Percentiles rank a stretch among this genome's conserved stretches.
Evolutionary conservation across 108 stramenopile species (phyloP).

Genomic region (Skeletonema potamos): DNA sequence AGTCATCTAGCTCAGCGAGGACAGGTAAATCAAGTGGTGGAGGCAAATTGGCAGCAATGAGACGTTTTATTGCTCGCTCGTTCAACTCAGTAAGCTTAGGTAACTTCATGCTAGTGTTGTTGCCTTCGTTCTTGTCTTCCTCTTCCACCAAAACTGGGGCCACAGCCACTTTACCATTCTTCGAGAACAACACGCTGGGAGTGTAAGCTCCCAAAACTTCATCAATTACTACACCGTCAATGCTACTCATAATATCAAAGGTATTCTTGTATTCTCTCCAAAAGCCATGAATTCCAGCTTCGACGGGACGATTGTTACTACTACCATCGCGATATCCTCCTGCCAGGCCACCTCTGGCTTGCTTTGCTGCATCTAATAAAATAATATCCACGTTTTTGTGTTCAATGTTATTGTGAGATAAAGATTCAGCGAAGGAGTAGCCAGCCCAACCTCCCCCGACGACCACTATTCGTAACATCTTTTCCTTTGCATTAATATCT

Average conservation of each 20-base stretch:
- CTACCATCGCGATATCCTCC: constrained; percentile 55
- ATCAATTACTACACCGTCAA: constrained; percentile 63
- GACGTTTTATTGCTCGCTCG: constrained; percentile 20
- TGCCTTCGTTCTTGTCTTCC: background rate
- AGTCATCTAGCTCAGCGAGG: constrained; percentile 61
- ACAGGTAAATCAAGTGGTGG: constrained; percentile 77
- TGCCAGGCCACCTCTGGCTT: constrained; percentile 66
- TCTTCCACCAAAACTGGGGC: constrained; percentile 67
- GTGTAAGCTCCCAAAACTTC: constrained; percentile 69
- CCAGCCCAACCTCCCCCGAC: constrained; percentile 89
- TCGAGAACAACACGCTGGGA: constrained; percentile 65
- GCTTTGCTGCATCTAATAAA: constrained; percentile 69
- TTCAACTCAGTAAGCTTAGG: constrained; percentile 9
- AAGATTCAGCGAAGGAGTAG: constrained; percentile 48
- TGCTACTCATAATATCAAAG: constrained; percentile 64
- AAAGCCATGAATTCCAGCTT: constrained; percentile 88
- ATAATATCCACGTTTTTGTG: constrained; percentile 47
- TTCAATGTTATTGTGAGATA: constrained; percentile 26
- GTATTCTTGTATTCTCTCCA: constrained; percentile 88
- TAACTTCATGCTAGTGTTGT: background rate
- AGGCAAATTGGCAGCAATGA: constrained; percentile 59
- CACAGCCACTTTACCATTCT: constrained; percentile 71
- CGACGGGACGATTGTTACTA: constrained; percentile 56
- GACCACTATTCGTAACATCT: constrained; percentile 49
- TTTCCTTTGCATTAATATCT: background rate